Evolutionary conservation across 176 grass and related monocot species (phyloP), one percentile per base, ranked within the genome.

Genomic region (Zoysia pacifica): DNA sequence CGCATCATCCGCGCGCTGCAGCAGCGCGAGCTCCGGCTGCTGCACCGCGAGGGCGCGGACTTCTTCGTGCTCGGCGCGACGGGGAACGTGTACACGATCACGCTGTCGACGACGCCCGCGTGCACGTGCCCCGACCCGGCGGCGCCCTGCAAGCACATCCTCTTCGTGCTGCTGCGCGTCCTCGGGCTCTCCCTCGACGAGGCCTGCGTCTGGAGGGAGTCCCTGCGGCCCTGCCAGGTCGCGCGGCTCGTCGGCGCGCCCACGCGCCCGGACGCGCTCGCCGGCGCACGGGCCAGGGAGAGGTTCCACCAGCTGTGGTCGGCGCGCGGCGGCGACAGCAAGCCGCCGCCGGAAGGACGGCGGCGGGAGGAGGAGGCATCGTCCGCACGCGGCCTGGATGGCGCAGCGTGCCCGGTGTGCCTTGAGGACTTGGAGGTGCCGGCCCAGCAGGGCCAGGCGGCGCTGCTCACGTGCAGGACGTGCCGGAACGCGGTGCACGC

Each of bases 161-260:
- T 99, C 38, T 99, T 99, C 78, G 92, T 99, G 51, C 83, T 99
- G 54, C 86, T 99, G 65, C 96, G 96, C 59, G 96, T 93, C 53
- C 91, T 99, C 15, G 91, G 93, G 39, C 81, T 93, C 7, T 86
- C 92, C 8, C 83, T 99, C 39, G 86, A 95, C 62, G 96, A 94
- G 67, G 92, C 96, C 38, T 94, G 95, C 75, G 87, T 99, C 1
- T 99, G 92, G 96, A 64, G 88, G 63, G 84, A 85, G 64, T 53
- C 83, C 5, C 84, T 99, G 52, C 88, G 86, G 1, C 92, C 92
- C 8, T 93, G 88, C 78, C 83, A 99, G 87, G 78, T 95, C 5
- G 92, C 73, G 7, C 86, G 84, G 1, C 89, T 99, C 45, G 81
- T 93, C 50, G 81, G 1, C 72, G 46, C 93, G 20, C 96, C 96